Evolutionary conservation across 2,329 filamentous ascomycete species (phyloP), one percentile per base, ranked within the genome.

Genomic region (Zalaria obscura): DNA sequence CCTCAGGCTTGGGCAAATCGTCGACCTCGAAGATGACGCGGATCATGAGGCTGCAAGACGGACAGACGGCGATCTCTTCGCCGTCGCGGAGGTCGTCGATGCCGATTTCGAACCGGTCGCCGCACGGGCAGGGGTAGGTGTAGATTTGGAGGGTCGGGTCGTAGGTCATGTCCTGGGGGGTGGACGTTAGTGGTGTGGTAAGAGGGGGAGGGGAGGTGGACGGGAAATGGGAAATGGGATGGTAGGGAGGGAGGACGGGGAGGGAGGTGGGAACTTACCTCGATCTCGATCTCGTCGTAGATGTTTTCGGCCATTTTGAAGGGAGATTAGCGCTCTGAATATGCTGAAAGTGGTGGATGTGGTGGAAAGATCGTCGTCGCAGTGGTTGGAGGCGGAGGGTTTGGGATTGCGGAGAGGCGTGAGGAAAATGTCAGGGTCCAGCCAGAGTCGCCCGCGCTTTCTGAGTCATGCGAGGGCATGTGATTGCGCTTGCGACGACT

Each of bases 251-350:
- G 11, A 11, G 5, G 36, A 36, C 26, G 27, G 36, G 31, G 10
- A 9, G 27, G 25, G 34, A 18, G 28, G 32, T 5, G 10, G 5
- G n/a, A 35, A 10, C 42, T 4, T 41, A 54, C 53, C 63, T 96
- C 89, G 67, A 96, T 95, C 62, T 96, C 89, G 63, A 96, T 89
- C 64, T 95, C 89, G 57, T 96, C 89, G 69, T 95, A 96, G 60
- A 94, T 84, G 51, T 57, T 57, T 18, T 54, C 53, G 36, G 45
- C 39, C 45, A 47, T 47, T 25, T 41, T 36, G 29, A 32, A n/a
- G 29, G 29, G 18, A 18, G n/a, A n/a, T n/a, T n/a, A n/a, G n/a
- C n/a, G n/a, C n/a, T n/a, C n/a, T n/a, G n/a, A n/a, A n/a, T n/a
- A n/a, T n/a, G n/a, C n/a, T n/a, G n/a, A n/a, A n/a, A n/a, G n/a